Conservation (phyloP, 345 rosid species). For the Eucalyptus dawsonii region DNA sequence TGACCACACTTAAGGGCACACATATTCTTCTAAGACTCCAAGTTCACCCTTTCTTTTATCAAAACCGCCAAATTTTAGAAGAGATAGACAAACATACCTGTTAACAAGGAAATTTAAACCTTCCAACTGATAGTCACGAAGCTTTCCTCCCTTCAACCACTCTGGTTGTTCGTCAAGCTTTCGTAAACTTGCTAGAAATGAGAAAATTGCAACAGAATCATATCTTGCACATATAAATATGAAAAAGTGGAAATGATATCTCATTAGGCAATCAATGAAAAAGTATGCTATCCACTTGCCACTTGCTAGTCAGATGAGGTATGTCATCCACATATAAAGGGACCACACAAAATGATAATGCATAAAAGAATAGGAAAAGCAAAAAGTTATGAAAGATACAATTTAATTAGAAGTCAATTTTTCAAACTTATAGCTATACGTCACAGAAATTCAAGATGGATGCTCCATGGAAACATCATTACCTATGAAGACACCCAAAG, state of each 20-base stretch:
- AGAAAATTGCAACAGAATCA: background rate
- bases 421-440: background rate
- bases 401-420: background rate
- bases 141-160: constrained; percentile 93
- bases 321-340: background rate
- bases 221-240: background rate
- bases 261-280: background rate
- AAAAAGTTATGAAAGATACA: background rate
- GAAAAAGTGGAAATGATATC: background rate
- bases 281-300: background rate
- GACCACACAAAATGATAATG: background rate
- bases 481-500: background rate
- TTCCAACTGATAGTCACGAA: constrained; percentile 97
- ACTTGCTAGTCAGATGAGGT: background rate
- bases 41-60: background rate
- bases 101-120: constrained; percentile 97
- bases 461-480: background rate
- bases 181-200: constrained; percentile 58
- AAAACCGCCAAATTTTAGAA: background rate
- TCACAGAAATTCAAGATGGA: background rate
- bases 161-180: constrained; percentile 99
- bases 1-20: background rate
- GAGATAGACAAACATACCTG: constrained; percentile 40
- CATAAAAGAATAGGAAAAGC: background rate
- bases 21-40: background rate